Percentiles rank a stretch among this genome's conserved stretches.
Evolutionary conservation across 2,329 filamentous ascomycete species (phyloP).

Genomic region (Phialemonium atrogriseum): DNA sequence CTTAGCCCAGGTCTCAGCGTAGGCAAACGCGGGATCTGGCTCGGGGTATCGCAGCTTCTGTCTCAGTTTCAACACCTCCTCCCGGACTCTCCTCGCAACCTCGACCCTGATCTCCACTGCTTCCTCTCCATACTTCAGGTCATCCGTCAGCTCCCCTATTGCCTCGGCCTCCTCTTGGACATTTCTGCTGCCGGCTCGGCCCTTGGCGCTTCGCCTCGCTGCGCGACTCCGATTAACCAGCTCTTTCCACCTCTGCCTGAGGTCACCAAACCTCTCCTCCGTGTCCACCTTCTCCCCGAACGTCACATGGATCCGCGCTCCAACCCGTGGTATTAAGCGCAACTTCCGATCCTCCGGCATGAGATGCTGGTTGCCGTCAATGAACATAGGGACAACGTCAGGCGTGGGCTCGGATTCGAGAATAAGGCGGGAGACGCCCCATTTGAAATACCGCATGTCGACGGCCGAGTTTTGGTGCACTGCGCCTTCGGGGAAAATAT

Average conservation of each 20-base stretch:
- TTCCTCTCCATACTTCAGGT: constrained; percentile 62
- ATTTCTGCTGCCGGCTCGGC: constrained; percentile 18
- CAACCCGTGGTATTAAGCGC: constrained; percentile 68
- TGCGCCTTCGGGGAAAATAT: constrained; percentile 92
- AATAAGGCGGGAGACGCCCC: constrained; percentile 87
- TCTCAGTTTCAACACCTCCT: constrained; percentile 73
- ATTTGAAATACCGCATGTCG: constrained; percentile 94
- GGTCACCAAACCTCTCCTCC: constrained; percentile 67
- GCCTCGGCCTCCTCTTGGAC: constrained; percentile 6
- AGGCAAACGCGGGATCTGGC: constrained; percentile 66
- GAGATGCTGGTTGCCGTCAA: constrained; percentile 78
- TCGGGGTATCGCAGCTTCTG: constrained; percentile 65
- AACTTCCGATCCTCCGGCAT: constrained; percentile 80
- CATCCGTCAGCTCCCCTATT: constrained; percentile 53
- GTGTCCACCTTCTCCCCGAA: constrained; percentile 74
- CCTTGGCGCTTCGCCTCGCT: constrained; percentile 33
- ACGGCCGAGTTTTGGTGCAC: constrained; percentile 78
- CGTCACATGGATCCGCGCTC: constrained; percentile 61
- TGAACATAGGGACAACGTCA: constrained; percentile 87
- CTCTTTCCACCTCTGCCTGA: constrained; percentile 65
- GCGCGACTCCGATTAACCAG: constrained; percentile 48
- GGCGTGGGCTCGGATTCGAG: constrained; percentile 83
- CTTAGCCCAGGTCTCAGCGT: constrained; percentile 72
- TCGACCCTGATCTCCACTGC: constrained; percentile 70
- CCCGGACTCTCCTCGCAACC: constrained; percentile 68